These are phyloP conservation scores for Metrosideros polymorpha DNA, from an alignment of 441 rosid species.

Conservation along the genomic window DNA sequence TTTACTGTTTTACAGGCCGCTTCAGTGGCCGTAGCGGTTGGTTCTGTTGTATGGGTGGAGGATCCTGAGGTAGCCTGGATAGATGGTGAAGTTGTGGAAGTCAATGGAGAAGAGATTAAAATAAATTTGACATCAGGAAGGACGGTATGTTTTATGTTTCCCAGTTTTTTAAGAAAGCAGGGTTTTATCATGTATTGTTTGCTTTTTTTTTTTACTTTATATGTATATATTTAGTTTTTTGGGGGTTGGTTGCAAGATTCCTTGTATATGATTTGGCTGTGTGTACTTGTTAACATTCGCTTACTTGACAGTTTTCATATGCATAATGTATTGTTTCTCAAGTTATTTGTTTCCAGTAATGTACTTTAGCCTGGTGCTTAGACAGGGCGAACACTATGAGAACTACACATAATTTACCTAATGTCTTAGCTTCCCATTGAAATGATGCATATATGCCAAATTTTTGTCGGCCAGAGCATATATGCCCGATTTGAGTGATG, in stretches of 20 bases:
- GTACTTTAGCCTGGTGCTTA: background rate
- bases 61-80: slow-evolving; percentile 81
- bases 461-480: background rate
- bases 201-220: background rate
- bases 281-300: background rate
- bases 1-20: slow-evolving; percentile 32
- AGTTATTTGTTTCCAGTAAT: background rate
- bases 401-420: background rate
- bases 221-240: background rate
- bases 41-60: slow-evolving; percentile 79
- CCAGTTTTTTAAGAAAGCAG: background rate
- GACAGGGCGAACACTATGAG: background rate
- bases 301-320: background rate
- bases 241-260: background rate
- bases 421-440: background rate
- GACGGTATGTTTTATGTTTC: slow-evolving; percentile 32
- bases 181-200: background rate
- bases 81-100: slow-evolving; percentile 74
- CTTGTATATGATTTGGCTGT: background rate
- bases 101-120: slow-evolving; percentile 43
- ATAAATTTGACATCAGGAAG: slow-evolving; percentile 47
- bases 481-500: background rate
- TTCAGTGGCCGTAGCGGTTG: slow-evolving; percentile 35
- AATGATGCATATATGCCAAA: background rate
- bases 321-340: background rate